phyloP scores from a whole-genome alignment of 2,329 filamentous ascomycete genomes.

The Trichoderma polysporum region DNA sequence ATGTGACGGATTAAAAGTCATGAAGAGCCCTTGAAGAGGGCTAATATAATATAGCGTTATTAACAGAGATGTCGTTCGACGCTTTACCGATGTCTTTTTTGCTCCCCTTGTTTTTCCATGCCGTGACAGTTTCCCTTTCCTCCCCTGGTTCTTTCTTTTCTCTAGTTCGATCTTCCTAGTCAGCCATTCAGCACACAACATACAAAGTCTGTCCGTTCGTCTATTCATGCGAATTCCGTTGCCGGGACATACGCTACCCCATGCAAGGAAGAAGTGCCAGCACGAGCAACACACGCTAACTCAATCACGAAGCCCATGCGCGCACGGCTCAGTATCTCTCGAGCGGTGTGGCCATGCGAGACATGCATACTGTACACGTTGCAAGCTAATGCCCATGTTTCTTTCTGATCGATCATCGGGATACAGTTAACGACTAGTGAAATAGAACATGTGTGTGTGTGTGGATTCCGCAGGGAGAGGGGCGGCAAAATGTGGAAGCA shows the following conservation, averaged over 20 bases:
- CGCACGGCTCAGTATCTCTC: background rate
- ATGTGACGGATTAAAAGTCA: background rate
- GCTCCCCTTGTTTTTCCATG: background rate
- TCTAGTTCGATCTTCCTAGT: background rate
- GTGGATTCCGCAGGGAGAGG: background rate
- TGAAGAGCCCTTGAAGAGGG: background rate
- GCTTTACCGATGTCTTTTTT: background rate
- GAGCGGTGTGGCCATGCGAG: background rate
- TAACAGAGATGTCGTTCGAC: background rate
- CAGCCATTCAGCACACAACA: background rate
- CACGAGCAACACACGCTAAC: background rate
- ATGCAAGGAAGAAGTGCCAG: background rate
- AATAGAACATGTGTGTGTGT: background rate
- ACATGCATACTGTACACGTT: background rate
- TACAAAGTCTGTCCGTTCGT: background rate
- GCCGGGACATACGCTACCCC: background rate
- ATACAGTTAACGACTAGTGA: background rate
- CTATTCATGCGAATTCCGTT: background rate
- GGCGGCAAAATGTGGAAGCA: background rate
- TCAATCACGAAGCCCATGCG: background rate
- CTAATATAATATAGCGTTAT: background rate
- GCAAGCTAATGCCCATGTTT: background rate
- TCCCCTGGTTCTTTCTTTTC: no score
- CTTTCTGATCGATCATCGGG: background rate
- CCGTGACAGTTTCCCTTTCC: background rate